Evolutionary conservation across 2,329 filamentous ascomycete genomes (phyloP).

Genomic region (Parascedosporium putredinis): DNA sequence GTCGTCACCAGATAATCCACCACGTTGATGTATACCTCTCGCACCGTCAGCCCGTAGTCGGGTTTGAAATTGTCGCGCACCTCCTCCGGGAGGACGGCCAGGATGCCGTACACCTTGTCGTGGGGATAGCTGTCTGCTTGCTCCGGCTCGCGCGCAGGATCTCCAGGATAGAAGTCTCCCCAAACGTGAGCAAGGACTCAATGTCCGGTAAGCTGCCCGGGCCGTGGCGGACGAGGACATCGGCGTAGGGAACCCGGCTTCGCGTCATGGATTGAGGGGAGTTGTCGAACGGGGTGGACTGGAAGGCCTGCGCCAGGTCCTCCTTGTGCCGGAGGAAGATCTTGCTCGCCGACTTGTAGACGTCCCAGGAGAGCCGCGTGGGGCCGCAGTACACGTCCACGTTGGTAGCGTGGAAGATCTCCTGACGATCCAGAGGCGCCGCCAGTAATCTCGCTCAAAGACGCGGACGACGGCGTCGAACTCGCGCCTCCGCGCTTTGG

Average conservation of each 20-base stretch:
- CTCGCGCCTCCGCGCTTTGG: neutral
- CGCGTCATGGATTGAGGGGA: constrained; percentile 7
- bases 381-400: constrained; percentile 18
- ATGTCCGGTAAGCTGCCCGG: constrained; percentile 12
- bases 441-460: constrained; percentile 26
- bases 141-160: constrained; percentile 16
- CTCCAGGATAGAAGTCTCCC: constrained; percentile 10
- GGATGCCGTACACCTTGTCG: constrained; percentile 26
- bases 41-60: constrained; percentile 21
- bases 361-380: constrained; percentile 13
- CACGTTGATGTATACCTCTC: constrained; percentile 23
- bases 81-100: constrained; percentile 20
- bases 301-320: constrained; percentile 8
- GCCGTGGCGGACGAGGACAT: constrained; percentile 11
- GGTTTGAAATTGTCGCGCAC: constrained; percentile 18
- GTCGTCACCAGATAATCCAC: constrained; percentile 20
- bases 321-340: constrained; percentile 12
- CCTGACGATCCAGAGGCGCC: constrained; percentile 23
- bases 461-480: constrained; percentile 18
- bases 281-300: neutral
- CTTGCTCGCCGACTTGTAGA: constrained; percentile 12
- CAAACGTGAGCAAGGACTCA: constrained; percentile 1
- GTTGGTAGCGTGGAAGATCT: constrained; percentile 16
- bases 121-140: constrained; percentile 18
- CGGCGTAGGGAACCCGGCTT: constrained; percentile 9